Percentiles rank a stretch among this genome's conserved stretches.
These are phyloP conservation scores for Monascus purpureus DNA, from an alignment of 495 filamentous ascomycete species.

Conservation along the genomic window DNA sequence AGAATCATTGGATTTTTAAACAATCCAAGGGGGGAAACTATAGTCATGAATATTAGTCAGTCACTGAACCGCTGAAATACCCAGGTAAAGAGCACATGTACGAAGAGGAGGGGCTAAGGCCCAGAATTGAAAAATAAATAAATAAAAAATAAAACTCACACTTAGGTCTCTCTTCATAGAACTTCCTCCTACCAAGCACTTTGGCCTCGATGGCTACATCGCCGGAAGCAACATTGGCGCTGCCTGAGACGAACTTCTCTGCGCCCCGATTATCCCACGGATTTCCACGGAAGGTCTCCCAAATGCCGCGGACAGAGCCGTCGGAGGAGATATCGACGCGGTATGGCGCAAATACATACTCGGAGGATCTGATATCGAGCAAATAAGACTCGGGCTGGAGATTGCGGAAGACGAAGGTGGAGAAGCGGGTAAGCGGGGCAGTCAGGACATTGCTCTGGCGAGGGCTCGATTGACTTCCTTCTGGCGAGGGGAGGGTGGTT, in stretches of 20 bases:
- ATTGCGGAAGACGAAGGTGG: conserved; percentile 60
- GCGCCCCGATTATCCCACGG: conserved; percentile 74
- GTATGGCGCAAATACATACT: conserved; percentile 60
- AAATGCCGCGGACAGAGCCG: conserved; percentile 39
- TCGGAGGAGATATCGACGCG: conserved; percentile 55
- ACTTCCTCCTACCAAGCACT: conserved; percentile 48
- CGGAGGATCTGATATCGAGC: conserved; percentile 58
- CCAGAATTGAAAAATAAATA: not conserved
- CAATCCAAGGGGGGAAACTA: conserved; percentile 50
- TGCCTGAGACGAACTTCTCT: conserved; percentile 26
- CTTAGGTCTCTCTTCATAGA: conserved; percentile 54
- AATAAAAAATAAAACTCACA: conserved; percentile 41
- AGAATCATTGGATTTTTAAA: conserved; percentile 93
- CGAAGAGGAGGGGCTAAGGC: not conserved
- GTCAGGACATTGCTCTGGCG: conserved; percentile 32
- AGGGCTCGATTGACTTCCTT: conserved; percentile 2
- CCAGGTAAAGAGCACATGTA: not conserved
- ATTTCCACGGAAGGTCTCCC: conserved; percentile 81
- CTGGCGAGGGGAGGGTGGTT: conserved; percentile 51
- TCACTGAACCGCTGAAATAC: too few species aligned
- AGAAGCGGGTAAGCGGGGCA: conserved; percentile 48
- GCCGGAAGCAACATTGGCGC: conserved; percentile 4
- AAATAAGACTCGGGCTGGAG: conserved; percentile 52
- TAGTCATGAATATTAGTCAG: too few species aligned
- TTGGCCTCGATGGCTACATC: conserved; percentile 44